Evolutionary conservation across 164 flowering plant genomes (phyloP).

Genomic region (Warburgia ugandensis): DNA sequence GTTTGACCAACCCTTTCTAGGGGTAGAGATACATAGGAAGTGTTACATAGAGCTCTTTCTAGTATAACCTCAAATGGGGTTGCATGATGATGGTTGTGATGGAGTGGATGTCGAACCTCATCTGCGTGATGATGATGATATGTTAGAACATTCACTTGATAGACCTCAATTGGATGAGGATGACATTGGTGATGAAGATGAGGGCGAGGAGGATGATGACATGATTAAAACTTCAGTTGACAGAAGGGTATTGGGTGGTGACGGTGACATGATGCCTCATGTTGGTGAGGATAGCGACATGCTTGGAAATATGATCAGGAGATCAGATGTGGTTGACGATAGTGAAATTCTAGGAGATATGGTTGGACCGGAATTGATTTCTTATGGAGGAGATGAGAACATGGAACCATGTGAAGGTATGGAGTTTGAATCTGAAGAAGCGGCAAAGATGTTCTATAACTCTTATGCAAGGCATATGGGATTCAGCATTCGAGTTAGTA

Average conservation of each 20-base stretch:
- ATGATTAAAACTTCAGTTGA: not conserved
- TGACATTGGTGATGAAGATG: too few species aligned
- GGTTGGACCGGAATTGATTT: not conserved
- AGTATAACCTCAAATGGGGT: not conserved
- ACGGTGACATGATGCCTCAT: slow-evolving; percentile 1
- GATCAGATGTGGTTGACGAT: not conserved
- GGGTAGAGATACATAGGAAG: too few species aligned
- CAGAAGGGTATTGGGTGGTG: not conserved
- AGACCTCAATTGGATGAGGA: not conserved
- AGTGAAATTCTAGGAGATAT: not conserved
- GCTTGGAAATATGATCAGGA: not conserved
- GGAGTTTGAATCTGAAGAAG: slow-evolving; percentile 46
- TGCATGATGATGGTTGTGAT: not conserved
- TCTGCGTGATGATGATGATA: not conserved
- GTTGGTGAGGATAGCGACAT: not conserved
- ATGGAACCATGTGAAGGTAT: slow-evolving; percentile 31
- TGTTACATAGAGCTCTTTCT: too few species aligned
- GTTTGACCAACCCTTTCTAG: too few species aligned
- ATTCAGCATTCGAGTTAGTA: slow-evolving; percentile 35
- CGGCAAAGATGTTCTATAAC: slow-evolving; percentile 41
- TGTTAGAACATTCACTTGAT: not conserved
- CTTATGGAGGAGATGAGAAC: not conserved
- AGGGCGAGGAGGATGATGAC: too few species aligned
- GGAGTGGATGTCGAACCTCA: not conserved
- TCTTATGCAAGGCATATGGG: slow-evolving; percentile 45